These are phyloP conservation scores for Margaritispora aquatica DNA, from an alignment of 495 filamentous ascomycete genomes.

Conservation along the genomic window DNA sequence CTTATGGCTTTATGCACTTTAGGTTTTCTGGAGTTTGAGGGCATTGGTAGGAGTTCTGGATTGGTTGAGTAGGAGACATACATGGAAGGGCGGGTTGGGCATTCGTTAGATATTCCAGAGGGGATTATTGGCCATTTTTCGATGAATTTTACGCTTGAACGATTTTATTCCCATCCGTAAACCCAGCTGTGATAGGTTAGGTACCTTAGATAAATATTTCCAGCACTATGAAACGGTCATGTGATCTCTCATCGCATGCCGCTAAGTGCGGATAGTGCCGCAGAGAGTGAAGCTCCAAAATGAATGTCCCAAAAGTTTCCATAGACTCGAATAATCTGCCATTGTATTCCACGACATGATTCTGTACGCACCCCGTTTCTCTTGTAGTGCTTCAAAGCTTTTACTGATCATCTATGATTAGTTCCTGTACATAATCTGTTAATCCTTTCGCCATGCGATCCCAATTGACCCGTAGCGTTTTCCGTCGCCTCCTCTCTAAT, in stretches of 20 bases:
- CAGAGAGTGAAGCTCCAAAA: not conserved
- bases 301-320: constrained; percentile 6
- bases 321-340: constrained; percentile 4
- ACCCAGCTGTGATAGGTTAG: no score
- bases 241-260: not conserved
- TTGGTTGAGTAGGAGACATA: not conserved
- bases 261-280: not conserved
- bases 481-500: constrained; percentile 62
- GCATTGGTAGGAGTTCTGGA: not conserved
- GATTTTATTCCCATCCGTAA: no score
- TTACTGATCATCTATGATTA: constrained; percentile 7
- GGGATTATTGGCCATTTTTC: no score
- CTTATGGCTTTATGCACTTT: not conserved
- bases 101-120: no score
- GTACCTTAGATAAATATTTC: no score
- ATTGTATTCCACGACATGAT: constrained; percentile 11
- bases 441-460: constrained; percentile 58
- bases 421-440: constrained; percentile 11
- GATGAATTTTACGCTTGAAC: no score
- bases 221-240: no score
- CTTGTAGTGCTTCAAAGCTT: not conserved
- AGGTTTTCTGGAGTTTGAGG: not conserved
- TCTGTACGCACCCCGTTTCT: constrained; percentile 3
- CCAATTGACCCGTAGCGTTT: constrained; percentile 69
- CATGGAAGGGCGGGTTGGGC: not conserved